Percentiles rank a stretch among this genome's conserved stretches.
These are phyloP conservation scores for Candida dajiaensis DNA, from an alignment of 805 yeast genomes.

Conservation along the genomic window DNA sequence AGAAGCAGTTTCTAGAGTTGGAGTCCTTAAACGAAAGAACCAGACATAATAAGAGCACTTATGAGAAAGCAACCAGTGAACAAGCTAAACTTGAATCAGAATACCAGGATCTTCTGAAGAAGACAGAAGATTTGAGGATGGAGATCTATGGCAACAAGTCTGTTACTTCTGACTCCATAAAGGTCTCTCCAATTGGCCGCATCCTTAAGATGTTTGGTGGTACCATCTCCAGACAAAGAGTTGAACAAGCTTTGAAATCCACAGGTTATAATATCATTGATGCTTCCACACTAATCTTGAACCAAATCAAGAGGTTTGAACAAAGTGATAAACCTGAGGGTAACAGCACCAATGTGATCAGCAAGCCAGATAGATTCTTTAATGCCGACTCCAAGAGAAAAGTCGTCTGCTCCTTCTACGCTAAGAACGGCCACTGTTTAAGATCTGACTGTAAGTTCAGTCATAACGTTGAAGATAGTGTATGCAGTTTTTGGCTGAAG, in stretches of 20 bases:
- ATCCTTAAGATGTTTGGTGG: constrained; percentile 29
- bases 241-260: constrained; percentile 30
- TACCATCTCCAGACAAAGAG: constrained; percentile 26
- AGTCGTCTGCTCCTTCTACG: constrained; percentile 33
- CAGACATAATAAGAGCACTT: background rate
- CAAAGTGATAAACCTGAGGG: background rate
- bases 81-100: constrained; percentile 5
- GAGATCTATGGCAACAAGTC: constrained; percentile 15
- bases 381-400: constrained; percentile 4
- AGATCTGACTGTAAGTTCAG: constrained; percentile 40
- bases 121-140: constrained; percentile 14
- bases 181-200: constrained; percentile 31
- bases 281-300: constrained; percentile 16
- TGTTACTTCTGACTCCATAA: constrained; percentile 1
- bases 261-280: constrained; percentile 31
- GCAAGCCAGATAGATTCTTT: constrained; percentile 1
- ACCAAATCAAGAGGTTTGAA: constrained; percentile 14
- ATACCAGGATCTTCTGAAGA: constrained; percentile 14
- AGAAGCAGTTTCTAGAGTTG: constrained; percentile 17
- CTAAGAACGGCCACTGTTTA: constrained; percentile 36
- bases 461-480: constrained; percentile 36
- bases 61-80: background rate
- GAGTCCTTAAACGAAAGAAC: constrained; percentile 8
- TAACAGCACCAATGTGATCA: background rate
- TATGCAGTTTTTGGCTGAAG: constrained; percentile 42